Conservation (phyloP, 192 early-diverging fungal genomes). For the Coemansia sp. region DNA sequence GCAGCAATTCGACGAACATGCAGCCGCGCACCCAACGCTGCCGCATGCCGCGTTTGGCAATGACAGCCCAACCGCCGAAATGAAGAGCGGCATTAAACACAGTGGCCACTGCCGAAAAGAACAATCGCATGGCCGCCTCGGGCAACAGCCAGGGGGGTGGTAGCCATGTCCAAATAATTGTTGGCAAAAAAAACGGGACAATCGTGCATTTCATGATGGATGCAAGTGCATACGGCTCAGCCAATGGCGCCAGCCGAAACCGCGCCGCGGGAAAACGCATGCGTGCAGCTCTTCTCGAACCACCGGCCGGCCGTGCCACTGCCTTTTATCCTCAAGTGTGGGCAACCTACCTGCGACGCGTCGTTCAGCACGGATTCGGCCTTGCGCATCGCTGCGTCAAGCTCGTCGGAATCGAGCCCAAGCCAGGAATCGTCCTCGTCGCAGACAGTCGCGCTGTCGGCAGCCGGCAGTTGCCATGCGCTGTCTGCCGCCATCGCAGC, state of each 20-base stretch:
- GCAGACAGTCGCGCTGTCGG: slow-evolving; percentile 1
- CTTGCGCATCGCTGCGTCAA: slow-evolving; percentile 45
- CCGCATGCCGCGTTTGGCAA: too few species aligned
- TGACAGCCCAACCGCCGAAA: too few species aligned
- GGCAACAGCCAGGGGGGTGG: not conserved
- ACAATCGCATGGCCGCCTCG: not conserved
- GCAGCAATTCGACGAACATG: too few species aligned
- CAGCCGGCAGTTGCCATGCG: not conserved
- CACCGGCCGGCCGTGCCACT: not conserved
- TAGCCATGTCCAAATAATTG: not conserved
- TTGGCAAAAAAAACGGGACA: slow-evolving; percentile 9
- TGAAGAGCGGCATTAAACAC: too few species aligned
- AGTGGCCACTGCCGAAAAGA: not conserved
- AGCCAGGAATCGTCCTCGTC: slow-evolving; percentile 52
- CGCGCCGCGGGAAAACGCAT: slow-evolving; percentile 34
- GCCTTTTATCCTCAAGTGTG: not conserved
- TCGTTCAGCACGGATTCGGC: slow-evolving; percentile 38
- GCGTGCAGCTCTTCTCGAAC: slow-evolving; percentile 15
- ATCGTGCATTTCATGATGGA: slow-evolving; percentile 11
- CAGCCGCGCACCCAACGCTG: too few species aligned
- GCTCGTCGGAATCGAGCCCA: slow-evolving; percentile 30
- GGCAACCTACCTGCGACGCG: slow-evolving; percentile 25
- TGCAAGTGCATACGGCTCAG: slow-evolving; percentile 8
- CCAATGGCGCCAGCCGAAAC: slow-evolving; percentile 24
- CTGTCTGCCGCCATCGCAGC: slow-evolving; percentile 1